Conservation (phyloP, 2,329 filamentous ascomycete genomes). For the Alternaria incomplexa region DNA sequence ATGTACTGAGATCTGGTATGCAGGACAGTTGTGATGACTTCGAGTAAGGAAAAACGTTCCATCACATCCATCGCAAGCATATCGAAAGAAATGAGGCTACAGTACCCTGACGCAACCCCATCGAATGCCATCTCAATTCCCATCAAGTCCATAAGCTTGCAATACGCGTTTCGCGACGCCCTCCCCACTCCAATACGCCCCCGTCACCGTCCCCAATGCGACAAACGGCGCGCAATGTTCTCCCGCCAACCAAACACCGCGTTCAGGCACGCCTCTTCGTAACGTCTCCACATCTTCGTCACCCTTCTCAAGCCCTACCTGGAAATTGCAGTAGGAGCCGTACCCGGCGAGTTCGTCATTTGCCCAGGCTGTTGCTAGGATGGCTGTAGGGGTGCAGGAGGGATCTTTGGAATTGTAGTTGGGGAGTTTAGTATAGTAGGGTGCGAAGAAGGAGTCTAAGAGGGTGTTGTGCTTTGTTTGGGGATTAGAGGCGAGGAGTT, state of each 20-base stretch:
- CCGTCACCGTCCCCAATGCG: constrained; percentile 75
- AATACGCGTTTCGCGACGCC: constrained; percentile 2
- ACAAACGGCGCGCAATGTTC: constrained; percentile 93
- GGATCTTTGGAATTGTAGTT: constrained; percentile 63
- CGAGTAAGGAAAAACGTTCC: not conserved
- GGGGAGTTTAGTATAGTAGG: constrained; percentile 79
- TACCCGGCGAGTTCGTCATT: constrained; percentile 79
- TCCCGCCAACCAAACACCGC: constrained; percentile 83
- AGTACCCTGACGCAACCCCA: not conserved
- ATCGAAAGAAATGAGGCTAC: not conserved
- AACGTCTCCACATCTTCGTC: constrained; percentile 73
- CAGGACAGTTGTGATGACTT: not conserved
- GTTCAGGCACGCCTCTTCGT: constrained; percentile 62
- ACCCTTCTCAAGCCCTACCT: constrained; percentile 72
- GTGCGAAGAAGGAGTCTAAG: constrained; percentile 71
- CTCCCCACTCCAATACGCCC: constrained; percentile 13
- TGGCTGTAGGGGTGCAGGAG: constrained; percentile 66
- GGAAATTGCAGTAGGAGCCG: constrained; percentile 87
- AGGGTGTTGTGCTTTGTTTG: constrained; percentile 55
- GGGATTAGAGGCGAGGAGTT: constrained; percentile 39
- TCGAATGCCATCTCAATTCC: not conserved
- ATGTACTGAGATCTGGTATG: not conserved
- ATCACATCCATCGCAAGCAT: not conserved
- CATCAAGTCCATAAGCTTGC: not conserved
- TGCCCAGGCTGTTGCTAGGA: constrained; percentile 78